Conservation (phyloP, 805 yeast genomes). For the Kuraishia hungarica region DNA sequence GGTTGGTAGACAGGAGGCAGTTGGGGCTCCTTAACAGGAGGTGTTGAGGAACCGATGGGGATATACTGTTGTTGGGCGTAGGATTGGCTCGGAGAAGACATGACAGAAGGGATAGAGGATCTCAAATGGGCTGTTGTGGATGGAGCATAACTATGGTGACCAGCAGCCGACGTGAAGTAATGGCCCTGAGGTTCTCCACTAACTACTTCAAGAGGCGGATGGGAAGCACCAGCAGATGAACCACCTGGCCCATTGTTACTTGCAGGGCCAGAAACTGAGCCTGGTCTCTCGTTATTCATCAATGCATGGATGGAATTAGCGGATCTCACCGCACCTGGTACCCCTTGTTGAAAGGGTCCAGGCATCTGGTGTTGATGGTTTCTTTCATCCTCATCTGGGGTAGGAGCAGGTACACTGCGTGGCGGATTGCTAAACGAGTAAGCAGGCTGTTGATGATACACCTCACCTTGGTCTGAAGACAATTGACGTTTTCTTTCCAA, state of each 20-base stretch:
- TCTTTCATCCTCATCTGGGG: background rate
- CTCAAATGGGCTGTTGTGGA: background rate
- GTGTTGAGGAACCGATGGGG: background rate
- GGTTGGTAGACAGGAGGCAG: background rate
- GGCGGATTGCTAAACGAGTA: slow-evolving; percentile 20
- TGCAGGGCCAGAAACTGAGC: background rate
- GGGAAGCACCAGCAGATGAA: background rate
- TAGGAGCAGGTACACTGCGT: slow-evolving; percentile 14
- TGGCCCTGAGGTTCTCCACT: background rate
- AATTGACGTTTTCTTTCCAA: background rate
- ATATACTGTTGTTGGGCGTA: background rate
- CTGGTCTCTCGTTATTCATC: background rate
- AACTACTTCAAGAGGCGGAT: background rate
- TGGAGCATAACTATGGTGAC: background rate
- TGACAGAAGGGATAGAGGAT: background rate
- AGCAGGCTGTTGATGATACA: slow-evolving; percentile 3
- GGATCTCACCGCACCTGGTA: background rate
- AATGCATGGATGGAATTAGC: background rate
- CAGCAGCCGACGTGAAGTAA: background rate
- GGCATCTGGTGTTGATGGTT: background rate
- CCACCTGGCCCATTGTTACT: background rate
- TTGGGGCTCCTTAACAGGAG: background rate
- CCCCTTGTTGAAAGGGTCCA: background rate
- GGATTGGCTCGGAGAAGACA: background rate
- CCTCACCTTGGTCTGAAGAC: slow-evolving; percentile 5